phyloP scores from a whole-genome alignment of 2,329 filamentous ascomycete species.

The Xylaria sp. region DNA sequence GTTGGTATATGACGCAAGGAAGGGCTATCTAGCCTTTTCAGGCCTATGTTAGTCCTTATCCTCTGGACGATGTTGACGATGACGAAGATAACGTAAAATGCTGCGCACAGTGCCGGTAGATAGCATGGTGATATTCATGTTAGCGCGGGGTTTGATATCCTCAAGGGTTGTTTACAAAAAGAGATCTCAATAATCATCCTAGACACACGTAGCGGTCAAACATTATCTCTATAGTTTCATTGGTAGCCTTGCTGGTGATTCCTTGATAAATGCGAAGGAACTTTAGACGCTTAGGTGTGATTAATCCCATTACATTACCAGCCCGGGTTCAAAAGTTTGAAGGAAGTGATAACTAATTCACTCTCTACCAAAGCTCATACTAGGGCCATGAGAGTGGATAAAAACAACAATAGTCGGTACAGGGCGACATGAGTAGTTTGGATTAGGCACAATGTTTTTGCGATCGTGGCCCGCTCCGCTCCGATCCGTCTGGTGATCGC shows the following conservation, averaged over 20 bases:
- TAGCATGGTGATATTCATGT: neutral
- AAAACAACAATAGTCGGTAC: neutral
- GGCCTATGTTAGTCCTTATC: neutral
- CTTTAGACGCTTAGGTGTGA: neutral
- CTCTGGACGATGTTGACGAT: neutral
- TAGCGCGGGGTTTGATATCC: neutral
- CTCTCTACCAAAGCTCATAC: neutral
- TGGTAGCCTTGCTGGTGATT: neutral
- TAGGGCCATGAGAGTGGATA: neutral
- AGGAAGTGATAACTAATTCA: neutral
- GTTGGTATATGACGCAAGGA: neutral
- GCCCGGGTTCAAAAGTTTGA: neutral
- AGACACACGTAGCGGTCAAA: neutral
- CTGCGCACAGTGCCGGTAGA: neutral
- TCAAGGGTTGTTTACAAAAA: neutral
- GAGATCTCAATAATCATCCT: neutral
- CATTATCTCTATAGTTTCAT: neutral
- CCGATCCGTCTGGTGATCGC: slow-evolving; percentile 22
- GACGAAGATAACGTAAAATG: neutral
- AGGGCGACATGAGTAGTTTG: neutral
- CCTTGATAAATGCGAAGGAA: neutral
- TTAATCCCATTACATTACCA: neutral
- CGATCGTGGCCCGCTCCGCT: slow-evolving; percentile 26
- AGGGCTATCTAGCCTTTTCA: neutral
- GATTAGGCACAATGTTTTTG: slow-evolving; percentile 7